phyloP scores from a whole-genome alignment of 495 filamentous ascomycete species.

The Tuber borchii region DNA sequence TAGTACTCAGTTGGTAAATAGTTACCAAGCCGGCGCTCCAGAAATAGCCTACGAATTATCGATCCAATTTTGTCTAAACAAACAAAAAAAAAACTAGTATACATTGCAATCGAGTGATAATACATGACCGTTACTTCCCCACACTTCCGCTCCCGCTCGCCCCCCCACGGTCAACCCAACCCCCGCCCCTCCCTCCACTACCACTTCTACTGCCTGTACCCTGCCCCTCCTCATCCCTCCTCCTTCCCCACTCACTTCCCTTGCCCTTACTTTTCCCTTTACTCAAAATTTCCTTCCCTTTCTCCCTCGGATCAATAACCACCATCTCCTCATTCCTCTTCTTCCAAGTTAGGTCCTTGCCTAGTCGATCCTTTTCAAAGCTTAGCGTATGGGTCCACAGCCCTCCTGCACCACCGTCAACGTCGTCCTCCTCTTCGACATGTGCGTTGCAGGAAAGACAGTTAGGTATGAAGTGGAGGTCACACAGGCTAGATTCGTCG shows the following conservation, averaged over 20 bases:
- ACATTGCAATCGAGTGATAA: background rate
- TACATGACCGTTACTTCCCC: conserved; percentile 1
- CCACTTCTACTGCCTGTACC: conserved; percentile 4
- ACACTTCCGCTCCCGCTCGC: background rate
- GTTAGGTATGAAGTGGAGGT: conserved; percentile 85
- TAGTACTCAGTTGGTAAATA: background rate
- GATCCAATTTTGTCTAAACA: background rate
- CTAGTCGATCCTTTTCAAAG: conserved; percentile 82
- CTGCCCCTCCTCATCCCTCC: conserved; percentile 51
- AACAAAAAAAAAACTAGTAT: background rate
- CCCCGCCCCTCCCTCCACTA: background rate
- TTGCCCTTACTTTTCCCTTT: conserved; percentile 49
- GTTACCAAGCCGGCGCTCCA: background rate
- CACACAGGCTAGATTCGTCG: conserved; percentile 67
- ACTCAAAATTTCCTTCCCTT: conserved; percentile 63
- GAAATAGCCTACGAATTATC: background rate
- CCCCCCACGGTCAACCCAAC: background rate
- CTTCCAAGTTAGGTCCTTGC: conserved; percentile 87
- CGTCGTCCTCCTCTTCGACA: conserved; percentile 54
- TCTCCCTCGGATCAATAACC: conserved; percentile 90
- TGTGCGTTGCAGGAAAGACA: conserved; percentile 85
- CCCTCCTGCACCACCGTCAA: conserved; percentile 55
- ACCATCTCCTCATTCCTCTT: conserved; percentile 80
- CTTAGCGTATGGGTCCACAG: conserved; percentile 66
- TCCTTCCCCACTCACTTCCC: conserved; percentile 49